These are phyloP conservation scores for Evernia prunastri DNA, from an alignment of 495 filamentous ascomycete genomes.

Conservation along the genomic window DNA sequence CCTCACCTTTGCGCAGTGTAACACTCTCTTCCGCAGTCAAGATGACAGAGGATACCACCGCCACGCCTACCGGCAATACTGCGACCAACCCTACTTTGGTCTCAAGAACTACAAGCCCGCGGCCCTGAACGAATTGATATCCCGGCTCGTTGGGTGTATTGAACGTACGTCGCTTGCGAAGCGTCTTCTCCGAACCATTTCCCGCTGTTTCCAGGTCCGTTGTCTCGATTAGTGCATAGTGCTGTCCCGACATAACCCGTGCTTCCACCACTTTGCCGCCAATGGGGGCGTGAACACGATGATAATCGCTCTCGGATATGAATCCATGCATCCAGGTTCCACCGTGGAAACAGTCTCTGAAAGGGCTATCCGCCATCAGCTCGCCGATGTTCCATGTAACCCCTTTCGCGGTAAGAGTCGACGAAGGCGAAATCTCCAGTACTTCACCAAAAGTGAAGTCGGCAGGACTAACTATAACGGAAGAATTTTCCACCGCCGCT, in stretches of 20 bases:
- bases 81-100: conserved; percentile 32
- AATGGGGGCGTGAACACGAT: conserved; percentile 28
- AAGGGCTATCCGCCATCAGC: conserved; percentile 24
- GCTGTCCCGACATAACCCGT: conserved; percentile 2
- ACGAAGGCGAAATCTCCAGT: conserved; percentile 19
- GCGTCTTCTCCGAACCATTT: conserved; percentile 1
- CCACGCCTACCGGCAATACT: conserved; percentile 40
- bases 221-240: conserved; percentile 7
- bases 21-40: conserved; percentile 30
- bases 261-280: conserved; percentile 28
- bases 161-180: conserved; percentile 3
- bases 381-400: conserved; percentile 28
- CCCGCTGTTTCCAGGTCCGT: background rate
- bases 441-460: conserved; percentile 26
- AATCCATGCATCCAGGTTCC: conserved; percentile 29
- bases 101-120: conserved; percentile 34
- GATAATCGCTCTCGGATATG: conserved; percentile 30
- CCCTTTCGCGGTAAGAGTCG: conserved; percentile 27
- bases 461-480: conserved; percentile 24
- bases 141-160: conserved; percentile 31
- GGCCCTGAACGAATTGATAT: conserved; percentile 36
- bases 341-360: conserved; percentile 22
- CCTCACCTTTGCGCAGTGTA: conserved; percentile 32
- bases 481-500: conserved; percentile 15
- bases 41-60: conserved; percentile 36